Conservation (phyloP, 345 rosid species). For the Cardamine resedifolia region DNA sequence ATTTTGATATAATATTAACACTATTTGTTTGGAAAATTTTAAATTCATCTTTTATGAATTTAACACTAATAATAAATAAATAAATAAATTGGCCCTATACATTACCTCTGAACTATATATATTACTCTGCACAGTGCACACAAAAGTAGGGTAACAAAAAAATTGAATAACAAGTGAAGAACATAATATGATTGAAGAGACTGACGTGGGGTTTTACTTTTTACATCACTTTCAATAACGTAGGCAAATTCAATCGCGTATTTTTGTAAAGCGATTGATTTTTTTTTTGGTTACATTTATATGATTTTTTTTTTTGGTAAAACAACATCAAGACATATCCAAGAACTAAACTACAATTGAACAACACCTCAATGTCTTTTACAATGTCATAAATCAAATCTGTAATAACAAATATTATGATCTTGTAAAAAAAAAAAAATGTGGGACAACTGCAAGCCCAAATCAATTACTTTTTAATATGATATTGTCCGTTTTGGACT, state of each 20-base stretch:
- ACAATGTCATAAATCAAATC: slow-evolving; percentile 20
- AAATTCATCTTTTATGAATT: neutral
- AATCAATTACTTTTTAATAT: too few species aligned
- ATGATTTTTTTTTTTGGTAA: neutral
- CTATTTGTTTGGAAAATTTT: too few species aligned
- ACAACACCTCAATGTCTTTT: slow-evolving; percentile 24
- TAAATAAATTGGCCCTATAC: neutral
- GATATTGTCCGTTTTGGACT: too few species aligned
- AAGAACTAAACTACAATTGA: slow-evolving; percentile 19
- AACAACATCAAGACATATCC: neutral
- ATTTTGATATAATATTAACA: too few species aligned
- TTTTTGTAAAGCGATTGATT: neutral
- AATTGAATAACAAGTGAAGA: slow-evolving; percentile 17
- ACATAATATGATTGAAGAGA: slow-evolving; percentile 32
- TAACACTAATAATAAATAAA: too few species aligned
- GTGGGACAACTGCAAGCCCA: too few species aligned
- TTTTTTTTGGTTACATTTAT: neutral
- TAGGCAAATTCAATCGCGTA: slow-evolving; percentile 11
- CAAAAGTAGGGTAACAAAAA: neutral
- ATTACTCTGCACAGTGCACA: neutral
- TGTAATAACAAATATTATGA: neutral
- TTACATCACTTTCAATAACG: slow-evolving; percentile 15
- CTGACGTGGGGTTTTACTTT: slow-evolving; percentile 28
- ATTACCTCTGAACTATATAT: neutral
- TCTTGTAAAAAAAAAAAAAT: too few species aligned